A percentile compares a stretch with the other conserved stretches of the same genome.
Conservation (phyloP, 2,329 filamentous ascomycete genomes). For the Fusarium sp. region DNA sequence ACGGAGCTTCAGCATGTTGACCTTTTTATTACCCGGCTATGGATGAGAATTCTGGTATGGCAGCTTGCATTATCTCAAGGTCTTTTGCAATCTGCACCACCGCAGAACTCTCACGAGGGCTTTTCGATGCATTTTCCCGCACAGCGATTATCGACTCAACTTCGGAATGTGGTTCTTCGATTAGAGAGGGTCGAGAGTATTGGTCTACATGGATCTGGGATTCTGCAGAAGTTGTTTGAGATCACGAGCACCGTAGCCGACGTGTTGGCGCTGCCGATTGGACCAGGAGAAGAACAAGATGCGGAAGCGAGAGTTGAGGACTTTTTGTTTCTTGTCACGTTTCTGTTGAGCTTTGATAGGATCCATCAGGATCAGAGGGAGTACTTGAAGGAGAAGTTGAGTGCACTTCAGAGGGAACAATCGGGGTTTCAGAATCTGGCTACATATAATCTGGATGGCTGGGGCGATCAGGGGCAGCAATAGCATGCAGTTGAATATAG, state of each 20-base stretch:
- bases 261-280: constrained; percentile 63
- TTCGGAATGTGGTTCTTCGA: constrained; percentile 52
- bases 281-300: constrained; percentile 54
- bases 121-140: constrained; percentile 56
- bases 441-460: not conserved
- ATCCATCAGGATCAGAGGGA: constrained; percentile 59
- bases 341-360: constrained; percentile 62
- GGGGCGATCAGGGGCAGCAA: not conserved
- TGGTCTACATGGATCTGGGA: constrained; percentile 66
- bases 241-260: constrained; percentile 70
- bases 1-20: constrained; percentile 56
- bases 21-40: constrained; percentile 55
- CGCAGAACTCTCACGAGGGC: constrained; percentile 50
- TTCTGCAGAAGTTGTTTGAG: constrained; percentile 69
- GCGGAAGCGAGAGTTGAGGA: constrained; percentile 63
- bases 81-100: constrained; percentile 51
- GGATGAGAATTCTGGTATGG: constrained; percentile 57
- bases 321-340: constrained; percentile 64
- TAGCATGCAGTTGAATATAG: not conserved
- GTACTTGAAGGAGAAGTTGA: constrained; percentile 56
- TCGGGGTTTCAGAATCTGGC: constrained; percentile 21
- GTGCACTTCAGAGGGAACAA: constrained; percentile 44
- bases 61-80: constrained; percentile 55
- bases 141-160: constrained; percentile 51
- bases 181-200: constrained; percentile 57